phyloP scores from a whole-genome alignment of 495 filamentous ascomycete genomes.

The Evernia prunastri region DNA sequence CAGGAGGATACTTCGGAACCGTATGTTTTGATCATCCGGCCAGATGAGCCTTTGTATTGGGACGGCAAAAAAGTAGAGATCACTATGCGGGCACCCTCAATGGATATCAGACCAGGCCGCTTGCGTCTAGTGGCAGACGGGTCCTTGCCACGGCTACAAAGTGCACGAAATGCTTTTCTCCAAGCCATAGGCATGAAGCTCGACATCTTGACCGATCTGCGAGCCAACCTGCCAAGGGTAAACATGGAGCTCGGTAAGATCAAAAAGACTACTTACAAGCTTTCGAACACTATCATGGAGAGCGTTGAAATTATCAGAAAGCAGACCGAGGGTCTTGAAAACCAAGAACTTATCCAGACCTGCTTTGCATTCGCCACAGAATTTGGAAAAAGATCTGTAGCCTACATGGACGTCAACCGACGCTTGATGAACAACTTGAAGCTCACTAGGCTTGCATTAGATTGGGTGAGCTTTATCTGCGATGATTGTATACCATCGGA shows the following conservation, averaged over 20 bases:
- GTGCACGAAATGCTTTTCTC: conserved; percentile 68
- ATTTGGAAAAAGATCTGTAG: conserved; percentile 87
- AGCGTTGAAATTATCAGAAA: conserved; percentile 86
- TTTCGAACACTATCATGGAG: conserved; percentile 99
- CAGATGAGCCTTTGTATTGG: conserved; percentile 75
- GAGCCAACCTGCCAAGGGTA: conserved; percentile 88
- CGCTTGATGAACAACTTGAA: conserved; percentile 94
- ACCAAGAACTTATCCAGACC: conserved; percentile 94
- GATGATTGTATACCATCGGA: conserved; percentile 96
- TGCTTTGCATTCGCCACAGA: conserved; percentile 98
- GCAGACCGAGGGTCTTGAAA: conserved; percentile 77
- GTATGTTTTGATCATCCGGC: conserved; percentile 78
- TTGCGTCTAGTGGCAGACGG: conserved; percentile 87
- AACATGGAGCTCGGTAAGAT: conserved; percentile 90
- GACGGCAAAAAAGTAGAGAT: conserved; percentile 68
- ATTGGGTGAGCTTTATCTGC: conserved; percentile 97
- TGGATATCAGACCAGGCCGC: conserved; percentile 80
- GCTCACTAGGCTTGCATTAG: conserved; percentile 82
- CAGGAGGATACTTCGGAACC: conserved; percentile 63
- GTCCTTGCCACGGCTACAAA: conserved; percentile 67
- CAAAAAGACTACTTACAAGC: conserved; percentile 88
- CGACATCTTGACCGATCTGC: conserved; percentile 80
- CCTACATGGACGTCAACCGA: conserved; percentile 89
- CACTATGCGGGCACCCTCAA: conserved; percentile 65
- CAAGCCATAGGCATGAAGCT: conserved; percentile 73